Evolutionary conservation across 2,329 filamentous ascomycete species (phyloP), one percentile per base, ranked within the genome.

Genomic region (Xylariaceae sp.): DNA sequence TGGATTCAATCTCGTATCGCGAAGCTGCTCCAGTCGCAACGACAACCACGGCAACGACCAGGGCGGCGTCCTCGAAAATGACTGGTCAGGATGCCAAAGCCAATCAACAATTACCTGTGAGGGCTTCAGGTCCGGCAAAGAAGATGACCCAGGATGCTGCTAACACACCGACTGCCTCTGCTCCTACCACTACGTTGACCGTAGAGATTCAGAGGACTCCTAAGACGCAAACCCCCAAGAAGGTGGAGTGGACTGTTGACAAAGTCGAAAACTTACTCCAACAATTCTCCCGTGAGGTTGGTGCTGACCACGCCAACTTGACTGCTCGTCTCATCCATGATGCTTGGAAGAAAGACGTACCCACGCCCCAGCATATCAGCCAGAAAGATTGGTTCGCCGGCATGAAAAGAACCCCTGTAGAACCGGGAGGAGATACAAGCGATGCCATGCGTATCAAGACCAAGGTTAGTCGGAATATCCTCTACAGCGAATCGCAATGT

Each of bases 371-470:
- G 30, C 65, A 74, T 49, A 58, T 68, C 19, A 69, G 70, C 45
- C 71, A 73, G 40, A 62, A 66, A 9, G 76, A 80, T 49, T 70
- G 73, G 52, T 80, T 82, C 57, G 72, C 73, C 2, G 65, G 67
- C 39, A 63, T 81, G 52, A 68, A 65, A 14, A 63, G 62, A 17
- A 60, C 66, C 2, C 64, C 71, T 1, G 62, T 65, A 0, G 62
- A 68, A 14, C 48, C 47, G 4, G 45, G 45, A 0, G 52, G 44
- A 2, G 66, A 70, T n/a, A 57, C 65, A 15, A 64, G 62, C 5
- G 67, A 69, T 17, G 71, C 69, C 3, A 74, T 81, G 65, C 73
- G 69, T 55, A 68, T 80, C 38, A 78, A 74, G 55, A 71, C 74
- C 48, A 82, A 81, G 71, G 75, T 77, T 55, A 53, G 67, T 48